These are phyloP conservation scores for Coemansia sp. DNA, from an alignment of 192 early-diverging fungal genomes.

Conservation along the genomic window DNA sequence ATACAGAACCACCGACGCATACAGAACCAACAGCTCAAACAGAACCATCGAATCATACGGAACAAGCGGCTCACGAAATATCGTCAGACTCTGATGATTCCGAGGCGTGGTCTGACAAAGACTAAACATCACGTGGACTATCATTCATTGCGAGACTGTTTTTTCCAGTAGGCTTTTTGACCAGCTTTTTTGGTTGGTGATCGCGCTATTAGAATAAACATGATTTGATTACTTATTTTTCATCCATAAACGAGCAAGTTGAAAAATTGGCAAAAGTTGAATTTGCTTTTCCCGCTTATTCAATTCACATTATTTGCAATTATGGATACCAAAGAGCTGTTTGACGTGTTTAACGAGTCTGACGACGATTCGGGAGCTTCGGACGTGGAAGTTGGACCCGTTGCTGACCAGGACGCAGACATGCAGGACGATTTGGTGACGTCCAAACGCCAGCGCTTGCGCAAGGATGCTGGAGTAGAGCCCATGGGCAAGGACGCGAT, in stretches of 20 bases:
- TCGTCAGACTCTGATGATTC: slow-evolving; percentile 19
- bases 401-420: neutral
- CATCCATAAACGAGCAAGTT: neutral
- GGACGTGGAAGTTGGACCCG: slow-evolving; percentile 2
- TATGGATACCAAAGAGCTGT: slow-evolving; percentile 45
- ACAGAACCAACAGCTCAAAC: too few relatives aligned
- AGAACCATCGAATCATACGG: too few relatives aligned
- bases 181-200: too few relatives aligned
- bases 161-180: too few relatives aligned
- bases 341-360: slow-evolving; percentile 50
- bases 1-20: neutral
- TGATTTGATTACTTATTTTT: neutral
- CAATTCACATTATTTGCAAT: neutral
- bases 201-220: too few relatives aligned
- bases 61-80: too few relatives aligned
- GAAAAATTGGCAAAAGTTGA: neutral
- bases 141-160: too few relatives aligned
- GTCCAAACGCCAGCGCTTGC: slow-evolving; percentile 16
- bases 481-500: slow-evolving; percentile 45
- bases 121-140: neutral
- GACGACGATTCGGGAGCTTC: slow-evolving; percentile 27
- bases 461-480: slow-evolving; percentile 5
- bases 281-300: neutral
- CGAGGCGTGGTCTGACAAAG: neutral
- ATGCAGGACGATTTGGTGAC: neutral